Evolutionary conservation across 305 asterid species (phyloP).

Genomic region (Fraxinus sp.): DNA sequence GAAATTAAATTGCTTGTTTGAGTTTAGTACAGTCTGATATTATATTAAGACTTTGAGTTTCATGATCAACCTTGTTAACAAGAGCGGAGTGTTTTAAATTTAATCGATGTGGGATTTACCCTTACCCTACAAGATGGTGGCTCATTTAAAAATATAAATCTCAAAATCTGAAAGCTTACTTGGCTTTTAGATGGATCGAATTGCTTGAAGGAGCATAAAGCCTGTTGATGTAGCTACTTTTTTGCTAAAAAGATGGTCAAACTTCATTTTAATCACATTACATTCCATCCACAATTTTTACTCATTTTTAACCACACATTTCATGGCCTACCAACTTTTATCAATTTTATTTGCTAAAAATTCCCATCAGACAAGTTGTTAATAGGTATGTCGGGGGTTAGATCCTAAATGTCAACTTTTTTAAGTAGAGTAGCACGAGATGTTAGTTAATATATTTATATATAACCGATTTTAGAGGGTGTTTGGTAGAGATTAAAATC

Average conservation of each 20-base stretch:
- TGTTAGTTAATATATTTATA: neutral
- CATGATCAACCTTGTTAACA: neutral
- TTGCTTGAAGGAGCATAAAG: neutral
- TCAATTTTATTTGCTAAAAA: neutral
- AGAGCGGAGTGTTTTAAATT: neutral
- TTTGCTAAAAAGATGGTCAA: neutral
- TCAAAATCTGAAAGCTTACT: neutral
- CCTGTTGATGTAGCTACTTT: neutral
- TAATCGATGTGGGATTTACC: neutral
- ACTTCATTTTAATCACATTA: neutral
- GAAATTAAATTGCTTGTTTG: neutral
- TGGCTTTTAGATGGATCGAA: neutral
- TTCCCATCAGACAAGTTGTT: neutral
- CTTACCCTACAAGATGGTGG: neutral
- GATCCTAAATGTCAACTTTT: neutral
- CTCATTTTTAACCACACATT: neutral
- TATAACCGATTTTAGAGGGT: neutral
- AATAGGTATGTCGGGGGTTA: neutral
- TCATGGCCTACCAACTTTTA: neutral
- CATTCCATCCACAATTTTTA: neutral
- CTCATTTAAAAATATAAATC: neutral
- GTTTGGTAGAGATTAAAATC: too few relatives aligned
- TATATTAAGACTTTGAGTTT: neutral
- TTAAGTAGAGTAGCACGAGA: neutral
- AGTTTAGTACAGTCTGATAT: neutral